These are phyloP conservation scores for Arthrobotrys iridis DNA, from an alignment of 2,329 filamentous ascomycete genomes.

Conservation along the genomic window DNA sequence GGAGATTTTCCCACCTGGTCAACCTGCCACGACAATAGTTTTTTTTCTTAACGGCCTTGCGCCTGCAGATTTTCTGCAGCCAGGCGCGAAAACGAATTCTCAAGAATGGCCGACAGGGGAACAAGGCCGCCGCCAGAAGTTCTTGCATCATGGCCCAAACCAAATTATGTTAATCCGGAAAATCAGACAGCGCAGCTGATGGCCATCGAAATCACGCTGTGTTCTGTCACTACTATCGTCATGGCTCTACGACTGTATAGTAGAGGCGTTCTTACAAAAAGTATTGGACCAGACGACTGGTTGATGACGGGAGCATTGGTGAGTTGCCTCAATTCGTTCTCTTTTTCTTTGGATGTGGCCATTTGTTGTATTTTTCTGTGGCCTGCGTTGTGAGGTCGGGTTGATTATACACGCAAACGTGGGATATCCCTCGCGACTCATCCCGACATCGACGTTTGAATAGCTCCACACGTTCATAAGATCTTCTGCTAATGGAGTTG, in stretches of 20 bases:
- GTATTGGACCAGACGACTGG: slow-evolving; percentile 62
- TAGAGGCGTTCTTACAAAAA: slow-evolving; percentile 60
- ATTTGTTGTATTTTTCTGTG: slow-evolving; percentile 53
- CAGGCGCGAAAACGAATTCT: slow-evolving; percentile 26
- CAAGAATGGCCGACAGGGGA: slow-evolving; percentile 43
- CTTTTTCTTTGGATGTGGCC: neutral
- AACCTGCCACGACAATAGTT: slow-evolving; percentile 7
- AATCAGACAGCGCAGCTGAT: slow-evolving; percentile 61
- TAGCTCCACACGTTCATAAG: neutral
- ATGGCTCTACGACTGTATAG: slow-evolving; percentile 62
- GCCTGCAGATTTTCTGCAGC: slow-evolving; percentile 43
- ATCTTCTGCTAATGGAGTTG: slow-evolving; percentile 2
- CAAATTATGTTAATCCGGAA: slow-evolving; percentile 62
- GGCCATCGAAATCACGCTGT: slow-evolving; percentile 61
- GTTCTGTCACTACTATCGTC: slow-evolving; percentile 60
- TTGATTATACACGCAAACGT: slow-evolving; percentile 63
- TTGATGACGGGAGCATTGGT: slow-evolving; percentile 63
- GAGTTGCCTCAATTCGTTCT: slow-evolving; percentile 60
- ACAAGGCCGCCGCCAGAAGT: slow-evolving; percentile 60
- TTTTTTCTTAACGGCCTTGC: slow-evolving; percentile 12
- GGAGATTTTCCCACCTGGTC: slow-evolving; percentile 18
- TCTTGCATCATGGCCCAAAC: slow-evolving; percentile 61
- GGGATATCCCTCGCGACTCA: slow-evolving; percentile 55
- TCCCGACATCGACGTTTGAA: slow-evolving; percentile 23
- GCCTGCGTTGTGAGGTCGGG: slow-evolving; percentile 60